Conservation (phyloP, 257 asterid genomes). For the Scutellaria barbata region DNA sequence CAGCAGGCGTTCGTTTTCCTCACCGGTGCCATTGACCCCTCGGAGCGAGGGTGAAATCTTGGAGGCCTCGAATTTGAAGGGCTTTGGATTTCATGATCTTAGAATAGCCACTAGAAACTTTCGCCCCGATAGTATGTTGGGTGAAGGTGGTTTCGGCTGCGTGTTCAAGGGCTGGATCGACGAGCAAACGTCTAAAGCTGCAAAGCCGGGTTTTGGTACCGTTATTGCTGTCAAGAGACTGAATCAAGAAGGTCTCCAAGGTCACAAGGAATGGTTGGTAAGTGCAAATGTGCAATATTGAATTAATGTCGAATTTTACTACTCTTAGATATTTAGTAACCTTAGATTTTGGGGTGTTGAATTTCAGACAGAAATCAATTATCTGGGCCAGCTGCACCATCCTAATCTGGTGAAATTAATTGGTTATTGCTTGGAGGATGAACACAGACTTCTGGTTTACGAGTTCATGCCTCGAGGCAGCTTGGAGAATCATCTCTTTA, state of each 20-base stretch:
- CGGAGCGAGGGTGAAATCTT: constrained; percentile 64
- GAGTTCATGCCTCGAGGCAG: constrained; percentile 86
- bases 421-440: constrained; percentile 78
- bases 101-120: constrained; percentile 74
- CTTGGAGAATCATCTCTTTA: constrained; percentile 73
- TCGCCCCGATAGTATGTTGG: constrained; percentile 87
- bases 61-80: constrained; percentile 57
- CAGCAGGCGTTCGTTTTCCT: constrained; percentile 47
- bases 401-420: constrained; percentile 67
- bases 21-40: constrained; percentile 58
- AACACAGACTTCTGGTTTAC: constrained; percentile 67
- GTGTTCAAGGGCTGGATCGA: constrained; percentile 92
- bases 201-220: constrained; percentile 73
- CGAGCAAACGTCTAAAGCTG: constrained; percentile 64
- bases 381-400: constrained; percentile 67
- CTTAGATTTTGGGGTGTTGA: background rate
- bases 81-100: constrained; percentile 66
- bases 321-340: background rate
- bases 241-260: constrained; percentile 79
- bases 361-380: constrained; percentile 62
- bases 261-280: constrained; percentile 91
- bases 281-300: constrained; percentile 30
- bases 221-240: constrained; percentile 83
- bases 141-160: constrained; percentile 87
- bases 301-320: background rate